Base-by-base conservation (phyloP, 176 grass and related monocot species). In the Lolium rigidum region DNA sequence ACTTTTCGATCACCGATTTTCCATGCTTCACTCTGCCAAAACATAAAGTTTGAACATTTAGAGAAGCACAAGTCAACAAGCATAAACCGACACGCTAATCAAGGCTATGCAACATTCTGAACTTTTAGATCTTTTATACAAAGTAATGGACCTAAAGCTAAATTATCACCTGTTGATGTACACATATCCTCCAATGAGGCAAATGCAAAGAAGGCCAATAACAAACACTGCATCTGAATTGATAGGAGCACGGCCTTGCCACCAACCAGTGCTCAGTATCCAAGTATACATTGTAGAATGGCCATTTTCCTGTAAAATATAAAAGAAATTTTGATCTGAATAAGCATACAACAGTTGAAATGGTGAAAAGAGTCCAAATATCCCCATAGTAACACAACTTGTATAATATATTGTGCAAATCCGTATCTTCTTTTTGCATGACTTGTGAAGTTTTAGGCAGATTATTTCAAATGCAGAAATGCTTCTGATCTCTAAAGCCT, bases 261-360 rank as follows among this genome's bases (percentile, higher is more conserved):
- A 95, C 93, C 91, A 98, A 52, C 95, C 93, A 39, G 95, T 98
- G 80, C 95, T 95, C 68, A 98, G 74, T 58, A 98, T 89, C 95
- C 93, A 98, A 67, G 86, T 93, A 84, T 98, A 95, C 89, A 92
- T 90, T 81, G 77, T 86, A 51, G 95, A 98, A 88, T 92, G 90
- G 3, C 91, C 93, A 85, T 98, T 98, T 83, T 98, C 91, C 95
- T 97, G 78, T 39, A 76, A 70, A 79, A 73, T 56, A 62, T 22
- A 75, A 14, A 62, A 43, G 20, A 77, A 10, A 58, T 54, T 12
- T 52, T 50, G 74, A 67, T 50, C 26, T 22, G 83, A 22, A 31
- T 20, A 64, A 48, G 39, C 39, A 69, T 39, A 17, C 1, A 6
- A 25, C 24, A 51, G 14, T 62, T 65, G 25, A 37, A 7, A 55